Base-by-base conservation (phyloP, 1,139 yeast genomes). In the Sugiyamaella xylanicola region DNA sequence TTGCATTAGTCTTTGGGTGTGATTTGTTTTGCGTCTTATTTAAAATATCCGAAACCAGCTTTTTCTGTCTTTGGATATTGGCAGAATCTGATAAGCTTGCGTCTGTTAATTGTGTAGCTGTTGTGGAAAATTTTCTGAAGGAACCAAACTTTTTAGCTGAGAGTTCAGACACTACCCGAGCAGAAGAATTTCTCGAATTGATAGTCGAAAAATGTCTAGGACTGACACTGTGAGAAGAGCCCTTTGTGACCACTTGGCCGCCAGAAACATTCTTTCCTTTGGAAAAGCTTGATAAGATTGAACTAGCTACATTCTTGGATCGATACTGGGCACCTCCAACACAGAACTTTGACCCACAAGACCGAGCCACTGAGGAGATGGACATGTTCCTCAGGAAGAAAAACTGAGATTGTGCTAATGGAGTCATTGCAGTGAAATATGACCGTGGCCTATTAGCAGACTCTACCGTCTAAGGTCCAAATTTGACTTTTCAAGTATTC, bases 371-470 rank as follows among this genome's bases (percentile, higher is more conserved):
- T n/a, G 66, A 56, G 1, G 66, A 60, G 25, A 68, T 63, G 16
- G 68, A 63, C 54, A 58, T 49, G 56, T 67, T 68, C 54, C 63
- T 61, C 56, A 64, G 58, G 51, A 68, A 68, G 63, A 68, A 68
- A 63, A 72, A 72, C 70, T 71, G 73, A 19, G 75, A 72, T 59
- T 67, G 68, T 9, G 73, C 68, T 39, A 73, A 21, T 16, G 32
- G 48, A 36, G 53, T 50, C 53, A 50, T 50, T 29, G n/a, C n/a
- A n/a, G n/a, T n/a, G n/a, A n/a, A n/a, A n/a, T n/a, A n/a, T n/a
- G n/a, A n/a, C n/a, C n/a, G n/a, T n/a, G n/a, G n/a, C n/a, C n/a
- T n/a, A n/a, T n/a, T n/a, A n/a, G n/a, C n/a, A n/a, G n/a, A n/a
- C n/a, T n/a, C n/a, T n/a, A n/a, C n/a, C n/a, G n/a, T n/a, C n/a